Evolutionary conservation across 2,329 filamentous ascomycete species (phyloP).

Genomic region (Neopestalotiopsis sp.): DNA sequence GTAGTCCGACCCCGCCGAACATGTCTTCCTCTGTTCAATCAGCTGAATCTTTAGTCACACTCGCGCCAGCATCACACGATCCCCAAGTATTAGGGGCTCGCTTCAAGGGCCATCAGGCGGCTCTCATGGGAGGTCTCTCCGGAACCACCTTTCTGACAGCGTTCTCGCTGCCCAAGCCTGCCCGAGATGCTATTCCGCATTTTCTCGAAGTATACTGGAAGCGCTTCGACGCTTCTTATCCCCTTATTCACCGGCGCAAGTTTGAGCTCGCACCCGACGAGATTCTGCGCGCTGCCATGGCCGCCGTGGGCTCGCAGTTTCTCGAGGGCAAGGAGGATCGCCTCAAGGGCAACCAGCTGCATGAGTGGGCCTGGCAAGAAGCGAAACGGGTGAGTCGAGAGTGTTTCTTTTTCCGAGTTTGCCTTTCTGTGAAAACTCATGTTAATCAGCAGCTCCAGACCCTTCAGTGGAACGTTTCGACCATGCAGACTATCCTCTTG

Average conservation of each 20-base stretch:
- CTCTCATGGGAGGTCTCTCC: slow-evolving; percentile 40
- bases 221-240: slow-evolving; percentile 51
- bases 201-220: slow-evolving; percentile 61
- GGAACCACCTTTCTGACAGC: slow-evolving; percentile 42
- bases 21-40: slow-evolving; percentile 48
- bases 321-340: slow-evolving; percentile 54
- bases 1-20: slow-evolving; percentile 54
- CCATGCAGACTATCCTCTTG: slow-evolving; percentile 59
- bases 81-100: slow-evolving; percentile 42
- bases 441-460: slow-evolving; percentile 38
- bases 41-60: slow-evolving; percentile 54
- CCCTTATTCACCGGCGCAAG: slow-evolving; percentile 54
- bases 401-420: neutral
- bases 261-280: slow-evolving; percentile 49
- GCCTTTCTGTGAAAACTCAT: slow-evolving; percentile 6
- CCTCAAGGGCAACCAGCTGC: slow-evolving; percentile 53
- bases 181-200: slow-evolving; percentile 49
- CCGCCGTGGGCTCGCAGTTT: slow-evolving; percentile 59
- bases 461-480: slow-evolving; percentile 52
- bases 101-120: slow-evolving; percentile 42
- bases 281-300: slow-evolving; percentile 59
- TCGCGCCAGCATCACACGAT: slow-evolving; percentile 45
- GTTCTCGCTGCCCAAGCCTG: slow-evolving; percentile 39
- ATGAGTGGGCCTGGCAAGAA: slow-evolving; percentile 56
- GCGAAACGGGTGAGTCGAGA: slow-evolving; percentile 51